Percentiles rank a stretch among this genome's conserved stretches.
phyloP scores from a whole-genome alignment of 768 basidiomycete genomes.

The Tubosaeta sp. region DNA sequence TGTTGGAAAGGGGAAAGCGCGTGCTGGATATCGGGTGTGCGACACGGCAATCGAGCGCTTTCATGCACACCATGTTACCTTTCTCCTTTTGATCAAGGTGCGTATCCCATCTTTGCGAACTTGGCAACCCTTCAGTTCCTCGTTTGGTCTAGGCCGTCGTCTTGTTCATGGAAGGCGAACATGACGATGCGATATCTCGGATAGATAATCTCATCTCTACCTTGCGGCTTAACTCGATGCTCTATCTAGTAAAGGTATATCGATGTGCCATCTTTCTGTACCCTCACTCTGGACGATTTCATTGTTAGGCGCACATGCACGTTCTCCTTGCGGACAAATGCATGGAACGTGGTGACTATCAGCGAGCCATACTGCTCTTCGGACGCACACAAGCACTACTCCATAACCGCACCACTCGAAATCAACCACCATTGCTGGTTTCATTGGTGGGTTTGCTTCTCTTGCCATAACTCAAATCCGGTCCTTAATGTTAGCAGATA shows the following conservation, averaged over 20 bases:
- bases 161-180: neutral
- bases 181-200: neutral
- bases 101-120: neutral
- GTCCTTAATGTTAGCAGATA: conserved; percentile 6
- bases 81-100: conserved; percentile 1
- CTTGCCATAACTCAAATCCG: too few species aligned
- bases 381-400: neutral
- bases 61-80: neutral
- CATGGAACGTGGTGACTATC: neutral
- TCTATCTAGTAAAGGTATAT: neutral
- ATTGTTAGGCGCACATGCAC: conserved; percentile 7
- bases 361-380: neutral
- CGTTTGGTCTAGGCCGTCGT: neutral
- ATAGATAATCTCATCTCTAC: neutral
- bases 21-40: neutral
- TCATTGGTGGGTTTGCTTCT: neutral
- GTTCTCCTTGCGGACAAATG: conserved; percentile 1
- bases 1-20: neutral
- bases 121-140: neutral
- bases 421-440: neutral
- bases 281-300: neutral
- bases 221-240: neutral
- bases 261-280: too few species aligned
- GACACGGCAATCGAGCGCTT: conserved; percentile 1
- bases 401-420: neutral